phyloP scores from a whole-genome alignment of 805 yeast species.

The Wickerhamomyces alni region DNA sequence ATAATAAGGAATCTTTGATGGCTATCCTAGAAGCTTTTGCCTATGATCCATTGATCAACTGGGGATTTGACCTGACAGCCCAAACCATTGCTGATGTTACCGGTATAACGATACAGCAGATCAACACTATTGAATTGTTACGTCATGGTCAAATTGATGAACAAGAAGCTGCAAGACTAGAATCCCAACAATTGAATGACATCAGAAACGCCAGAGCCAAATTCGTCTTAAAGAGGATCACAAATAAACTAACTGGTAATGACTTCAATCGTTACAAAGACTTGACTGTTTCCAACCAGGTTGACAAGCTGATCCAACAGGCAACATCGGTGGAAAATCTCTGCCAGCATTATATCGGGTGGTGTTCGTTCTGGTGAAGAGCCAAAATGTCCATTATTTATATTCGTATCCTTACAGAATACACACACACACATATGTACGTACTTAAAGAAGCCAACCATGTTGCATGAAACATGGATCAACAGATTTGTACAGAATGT shows the following conservation, averaged over 20 bases:
- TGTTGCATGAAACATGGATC: too few species aligned
- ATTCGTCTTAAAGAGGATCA: constrained; percentile 80
- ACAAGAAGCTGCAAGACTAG: constrained; percentile 66
- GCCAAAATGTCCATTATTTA: too few species aligned
- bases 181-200: constrained; percentile 62
- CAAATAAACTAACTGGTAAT: constrained; percentile 89
- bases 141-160: constrained; percentile 72
- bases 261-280: constrained; percentile 73
- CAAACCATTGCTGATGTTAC: constrained; percentile 70
- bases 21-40: constrained; percentile 98
- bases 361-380: constrained; percentile 97
- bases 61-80: constrained; percentile 96
- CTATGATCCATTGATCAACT: constrained; percentile 94
- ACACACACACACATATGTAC: too few species aligned
- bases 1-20: constrained; percentile 93
- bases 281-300: constrained; percentile 81
- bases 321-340: constrained; percentile 94
- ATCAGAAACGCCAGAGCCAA: constrained; percentile 87
- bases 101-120: constrained; percentile 60
- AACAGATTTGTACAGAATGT: too few species aligned
- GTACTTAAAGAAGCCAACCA: too few species aligned
- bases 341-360: constrained; percentile 95
- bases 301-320: constrained; percentile 87
- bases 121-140: constrained; percentile 63
- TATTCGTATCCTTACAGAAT: too few species aligned